phyloP scores from a whole-genome alignment of 2,329 filamentous ascomycete species.

The Fusarium stilboides region DNA sequence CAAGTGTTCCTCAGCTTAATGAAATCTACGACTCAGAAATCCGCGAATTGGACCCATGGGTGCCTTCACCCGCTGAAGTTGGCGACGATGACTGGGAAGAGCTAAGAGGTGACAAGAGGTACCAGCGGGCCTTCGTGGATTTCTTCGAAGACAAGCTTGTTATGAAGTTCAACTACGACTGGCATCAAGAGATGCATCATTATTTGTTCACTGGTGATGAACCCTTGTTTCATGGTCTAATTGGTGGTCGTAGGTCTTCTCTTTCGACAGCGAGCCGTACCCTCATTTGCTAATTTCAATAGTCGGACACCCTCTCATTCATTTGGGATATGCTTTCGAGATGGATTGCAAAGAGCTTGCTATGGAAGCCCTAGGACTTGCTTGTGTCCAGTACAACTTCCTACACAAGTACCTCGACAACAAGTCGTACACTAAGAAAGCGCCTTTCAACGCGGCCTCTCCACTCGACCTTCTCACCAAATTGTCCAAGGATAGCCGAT shows the following conservation, averaged over 20 bases:
- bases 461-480: conserved; percentile 80
- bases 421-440: conserved; percentile 76
- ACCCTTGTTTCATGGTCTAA: conserved; percentile 85
- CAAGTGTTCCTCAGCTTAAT: conserved; percentile 79
- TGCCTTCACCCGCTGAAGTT: conserved; percentile 87
- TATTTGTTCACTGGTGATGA: conserved; percentile 82
- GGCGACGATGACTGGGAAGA: conserved; percentile 88
- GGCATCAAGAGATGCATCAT: conserved; percentile 82
- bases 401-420: conserved; percentile 81
- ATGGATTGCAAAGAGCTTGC: conserved; percentile 86
- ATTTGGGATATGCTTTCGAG: conserved; percentile 94
- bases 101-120: conserved; percentile 82
- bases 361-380: conserved; percentile 87
- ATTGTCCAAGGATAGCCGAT: conserved; percentile 77
- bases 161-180: conserved; percentile 81
- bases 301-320: conserved; percentile 95
- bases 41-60: conserved; percentile 83
- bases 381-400: conserved; percentile 71
- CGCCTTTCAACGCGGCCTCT: conserved; percentile 72
- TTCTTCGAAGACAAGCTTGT: conserved; percentile 96
- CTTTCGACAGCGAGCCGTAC: neutral
- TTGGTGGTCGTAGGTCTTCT: conserved; percentile 77
- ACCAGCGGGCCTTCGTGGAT: conserved; percentile 92
- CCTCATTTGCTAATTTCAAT: conserved; percentile 40
- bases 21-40: conserved; percentile 85